Evolutionary conservation across 2,329 filamentous ascomycete genomes (phyloP), one percentile per base, ranked within the genome.

Genomic region (Monilinia polystroma): DNA sequence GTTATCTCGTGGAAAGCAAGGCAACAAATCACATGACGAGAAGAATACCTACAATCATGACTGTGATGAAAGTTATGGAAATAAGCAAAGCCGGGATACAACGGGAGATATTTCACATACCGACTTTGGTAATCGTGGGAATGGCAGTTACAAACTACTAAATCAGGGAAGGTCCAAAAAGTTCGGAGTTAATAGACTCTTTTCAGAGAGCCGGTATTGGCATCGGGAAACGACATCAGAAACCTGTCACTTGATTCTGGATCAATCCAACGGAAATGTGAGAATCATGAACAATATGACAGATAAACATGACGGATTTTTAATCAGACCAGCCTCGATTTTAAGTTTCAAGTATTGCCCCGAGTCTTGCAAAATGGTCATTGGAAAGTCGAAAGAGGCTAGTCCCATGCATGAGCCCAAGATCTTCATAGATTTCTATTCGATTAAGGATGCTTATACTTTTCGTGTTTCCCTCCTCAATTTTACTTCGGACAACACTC

Each of bases 61-160:
- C 23, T 14, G 35, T 18, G 60, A 63, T 20, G 52, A n/a, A 32
- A 23, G 35, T 16, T 10, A n/a, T 16, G 49, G 56, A 26, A 14
- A 51, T 23, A 52, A 63, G 18, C 5, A n/a, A 32, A 63, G 65
- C 32, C 23, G 52, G 14, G 43, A 51, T 12, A 63, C n/a, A 18
- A 43, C n/a, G 29, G 65, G 58, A 14, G 58, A 63, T 38, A 66
- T 66, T 16, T 2, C 18, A 3, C 43, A 1, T 1, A 64, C 65
- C 10, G 18, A 64, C 2, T 66, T 38, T 49, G 38, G 26, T 8
- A 38, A 54, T 0, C 26, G 41, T 35, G 47, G n/a, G n/a, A n/a
- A 5, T 14, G 38, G 57, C 3, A 32, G 16, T 16, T 20, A 54
- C 4, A 66, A 26, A 10, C 18, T 32, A 53, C 47, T 20, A 26